Conservation (phyloP, 108 stramenopile genomes). For the Fragilaria radians region DNA sequence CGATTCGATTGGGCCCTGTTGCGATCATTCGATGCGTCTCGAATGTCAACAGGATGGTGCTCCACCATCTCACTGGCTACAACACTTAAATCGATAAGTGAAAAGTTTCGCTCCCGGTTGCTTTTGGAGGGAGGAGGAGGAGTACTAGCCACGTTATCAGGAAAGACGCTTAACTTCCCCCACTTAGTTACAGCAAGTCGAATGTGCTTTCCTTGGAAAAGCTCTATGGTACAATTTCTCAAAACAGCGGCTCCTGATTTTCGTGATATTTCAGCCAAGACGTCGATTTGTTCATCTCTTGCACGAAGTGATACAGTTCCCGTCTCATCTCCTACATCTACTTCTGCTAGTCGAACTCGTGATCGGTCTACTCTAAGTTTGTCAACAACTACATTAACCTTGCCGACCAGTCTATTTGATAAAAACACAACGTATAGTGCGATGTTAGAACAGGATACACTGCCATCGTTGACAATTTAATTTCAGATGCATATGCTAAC, state of each 20-base stretch:
- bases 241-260: constrained; percentile 62
- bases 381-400: constrained; percentile 74
- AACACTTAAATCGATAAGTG: constrained; percentile 49
- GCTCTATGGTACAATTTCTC: constrained; percentile 74
- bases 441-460: background rate
- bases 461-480: background rate
- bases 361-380: constrained; percentile 74
- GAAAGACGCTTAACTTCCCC: constrained; percentile 72
- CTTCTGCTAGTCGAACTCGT: constrained; percentile 73
- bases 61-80: constrained; percentile 7
- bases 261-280: constrained; percentile 45
- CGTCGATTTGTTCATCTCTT: constrained; percentile 78
- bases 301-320: constrained; percentile 74
- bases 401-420: constrained; percentile 53
- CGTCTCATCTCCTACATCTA: constrained; percentile 74
- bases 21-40: background rate
- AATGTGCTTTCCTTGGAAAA: constrained; percentile 69
- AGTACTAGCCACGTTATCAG: constrained; percentile 75
- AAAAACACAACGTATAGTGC: background rate
- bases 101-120: constrained; percentile 63
- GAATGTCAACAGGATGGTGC: background rate
- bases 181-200: constrained; percentile 82
- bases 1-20: background rate
- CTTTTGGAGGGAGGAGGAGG: constrained; percentile 64
- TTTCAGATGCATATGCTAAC: constrained; percentile 20